phyloP scores from a whole-genome alignment of 495 filamentous ascomycete genomes.

The Xylaria bambusicola region DNA sequence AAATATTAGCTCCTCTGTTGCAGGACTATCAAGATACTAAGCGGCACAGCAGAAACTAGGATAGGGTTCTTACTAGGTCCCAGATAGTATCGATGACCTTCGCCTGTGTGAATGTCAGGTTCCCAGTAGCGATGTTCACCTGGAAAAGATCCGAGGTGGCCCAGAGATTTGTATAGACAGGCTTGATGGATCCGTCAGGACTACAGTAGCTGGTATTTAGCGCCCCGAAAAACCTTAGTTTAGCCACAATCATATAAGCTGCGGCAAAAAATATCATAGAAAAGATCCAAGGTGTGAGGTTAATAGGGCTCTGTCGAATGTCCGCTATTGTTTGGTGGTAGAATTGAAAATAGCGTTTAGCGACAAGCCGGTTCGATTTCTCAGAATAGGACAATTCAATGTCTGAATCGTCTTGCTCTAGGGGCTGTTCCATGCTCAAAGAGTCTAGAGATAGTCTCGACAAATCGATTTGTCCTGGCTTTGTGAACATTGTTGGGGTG shows the following conservation, averaged over 20 bases:
- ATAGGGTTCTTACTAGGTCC: neutral
- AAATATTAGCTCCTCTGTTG: neutral
- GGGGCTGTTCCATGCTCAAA: neutral
- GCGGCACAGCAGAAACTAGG: neutral
- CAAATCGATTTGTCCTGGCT: neutral
- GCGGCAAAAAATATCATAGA: neutral
- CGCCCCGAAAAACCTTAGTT: neutral
- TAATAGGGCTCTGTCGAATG: neutral
- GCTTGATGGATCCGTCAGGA: neutral
- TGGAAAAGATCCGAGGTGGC: neutral
- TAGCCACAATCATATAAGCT: neutral
- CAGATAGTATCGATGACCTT: slow-evolving; percentile 2
- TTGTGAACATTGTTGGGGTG: neutral
- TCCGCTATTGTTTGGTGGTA: neutral
- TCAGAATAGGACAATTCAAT: neutral
- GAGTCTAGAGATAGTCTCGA: neutral
- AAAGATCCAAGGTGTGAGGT: neutral
- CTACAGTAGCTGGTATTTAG: neutral
- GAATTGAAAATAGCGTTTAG: neutral
- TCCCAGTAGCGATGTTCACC: slow-evolving; percentile 1
- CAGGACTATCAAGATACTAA: neutral
- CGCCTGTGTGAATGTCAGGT: slow-evolving; percentile 4
- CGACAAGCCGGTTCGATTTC: neutral
- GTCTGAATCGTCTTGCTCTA: neutral
- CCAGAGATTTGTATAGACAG: neutral